Conservation (phyloP, 2,329 filamentous ascomycete species). For the Colletotrichum viniferum region DNA sequence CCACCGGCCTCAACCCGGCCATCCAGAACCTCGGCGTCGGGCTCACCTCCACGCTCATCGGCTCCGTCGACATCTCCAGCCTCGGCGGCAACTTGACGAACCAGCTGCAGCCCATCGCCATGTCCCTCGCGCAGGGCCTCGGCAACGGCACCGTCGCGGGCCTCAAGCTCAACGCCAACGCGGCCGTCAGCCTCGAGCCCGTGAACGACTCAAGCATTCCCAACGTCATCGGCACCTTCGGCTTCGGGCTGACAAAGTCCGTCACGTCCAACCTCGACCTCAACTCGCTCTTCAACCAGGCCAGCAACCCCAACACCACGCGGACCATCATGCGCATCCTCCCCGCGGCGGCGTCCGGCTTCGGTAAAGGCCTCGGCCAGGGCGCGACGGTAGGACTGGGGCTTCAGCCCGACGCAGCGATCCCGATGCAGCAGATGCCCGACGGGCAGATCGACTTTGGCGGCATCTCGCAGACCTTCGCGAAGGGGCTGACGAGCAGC, state of each 20-base stretch:
- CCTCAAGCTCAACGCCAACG: conserved; percentile 23
- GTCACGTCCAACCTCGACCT: conserved; percentile 28
- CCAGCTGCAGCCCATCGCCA: conserved; percentile 24
- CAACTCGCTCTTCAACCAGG: conserved; percentile 18
- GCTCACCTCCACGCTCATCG: conserved; percentile 29
- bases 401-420: conserved; percentile 27
- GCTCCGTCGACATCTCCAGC: conserved; percentile 25
- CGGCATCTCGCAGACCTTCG: conserved; percentile 28
- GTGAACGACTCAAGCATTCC: conserved; percentile 24
- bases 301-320: conserved; percentile 15
- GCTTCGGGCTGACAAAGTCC: conserved; percentile 30
- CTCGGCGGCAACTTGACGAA: conserved; percentile 12
- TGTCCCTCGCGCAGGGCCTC: conserved; percentile 26
- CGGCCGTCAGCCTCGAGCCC: conserved; percentile 13
- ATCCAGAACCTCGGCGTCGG: conserved; percentile 34
- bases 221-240: conserved; percentile 28
- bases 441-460: conserved; percentile 23
- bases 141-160: conserved; percentile 27
- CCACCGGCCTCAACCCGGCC: conserved; percentile 31
- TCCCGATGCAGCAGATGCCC: conserved; percentile 23
- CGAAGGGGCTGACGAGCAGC: conserved; percentile 31
- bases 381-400: conserved; percentile 31
- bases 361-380: conserved; percentile 31
- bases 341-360: conserved; percentile 27
- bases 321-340: conserved; percentile 23